Conservation (phyloP, 768 basidiomycete species). For the Galerina sulciceps region DNA sequence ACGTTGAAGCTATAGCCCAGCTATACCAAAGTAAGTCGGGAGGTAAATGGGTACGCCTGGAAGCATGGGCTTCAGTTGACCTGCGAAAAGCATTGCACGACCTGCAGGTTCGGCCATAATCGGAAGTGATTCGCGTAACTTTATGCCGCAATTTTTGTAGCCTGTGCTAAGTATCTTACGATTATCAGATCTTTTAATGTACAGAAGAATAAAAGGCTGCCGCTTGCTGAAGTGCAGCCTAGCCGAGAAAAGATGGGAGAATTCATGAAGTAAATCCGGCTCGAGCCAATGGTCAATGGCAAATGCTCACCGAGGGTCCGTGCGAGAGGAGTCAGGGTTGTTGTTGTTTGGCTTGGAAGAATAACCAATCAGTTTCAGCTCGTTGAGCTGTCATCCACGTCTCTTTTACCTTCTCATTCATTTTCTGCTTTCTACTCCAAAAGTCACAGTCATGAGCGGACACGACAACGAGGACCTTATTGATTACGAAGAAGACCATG, state of each 20-base stretch:
- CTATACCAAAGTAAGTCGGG: conserved; percentile 2
- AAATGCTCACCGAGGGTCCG: conserved; percentile 32
- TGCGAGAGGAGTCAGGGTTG: conserved; percentile 27
- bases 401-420: conserved; percentile 26
- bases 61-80: neutral
- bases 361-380: conserved; percentile 29
- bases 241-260: too few relatives aligned
- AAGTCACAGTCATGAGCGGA: conserved; percentile 60
- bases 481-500: conserved; percentile 93
- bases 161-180: neutral
- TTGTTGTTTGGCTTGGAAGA: conserved; percentile 34
- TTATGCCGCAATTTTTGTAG: neutral
- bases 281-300: neutral
- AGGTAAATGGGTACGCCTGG: neutral
- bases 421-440: conserved; percentile 30
- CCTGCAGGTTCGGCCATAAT: conserved; percentile 11
- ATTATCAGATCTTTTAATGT: too few relatives aligned
- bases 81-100: conserved; percentile 10
- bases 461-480: conserved; percentile 92
- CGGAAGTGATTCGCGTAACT: conserved; percentile 6
- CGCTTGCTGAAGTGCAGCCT: too few relatives aligned
- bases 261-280: too few relatives aligned
- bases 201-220: too few relatives aligned
- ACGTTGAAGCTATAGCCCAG: neutral
- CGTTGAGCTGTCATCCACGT: conserved; percentile 24